Percentiles rank a stretch among this genome's conserved stretches.
These are phyloP conservation scores for Boletus sp. DNA, from an alignment of 768 basidiomycete genomes.

Conservation along the genomic window DNA sequence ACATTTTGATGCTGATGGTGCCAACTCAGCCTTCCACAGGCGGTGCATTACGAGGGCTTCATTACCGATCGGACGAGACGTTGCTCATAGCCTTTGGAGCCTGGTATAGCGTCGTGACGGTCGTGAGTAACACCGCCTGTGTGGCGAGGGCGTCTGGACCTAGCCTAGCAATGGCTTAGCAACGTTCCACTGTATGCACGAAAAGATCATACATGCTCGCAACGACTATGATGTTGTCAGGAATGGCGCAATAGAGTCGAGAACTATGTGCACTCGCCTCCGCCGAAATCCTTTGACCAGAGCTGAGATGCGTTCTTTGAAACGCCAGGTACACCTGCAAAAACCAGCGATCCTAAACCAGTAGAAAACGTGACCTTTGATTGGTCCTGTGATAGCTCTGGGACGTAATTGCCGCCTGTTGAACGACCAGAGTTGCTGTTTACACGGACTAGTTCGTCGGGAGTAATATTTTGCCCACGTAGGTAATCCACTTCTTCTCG, in stretches of 20 bases:
- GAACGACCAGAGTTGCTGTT: not conserved
- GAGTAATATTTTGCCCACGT: slow-evolving; percentile 3
- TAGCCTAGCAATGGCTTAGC: slow-evolving; percentile 13
- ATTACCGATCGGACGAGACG: slow-evolving; percentile 28
- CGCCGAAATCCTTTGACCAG: slow-evolving; percentile 31
- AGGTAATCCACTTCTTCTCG: slow-evolving; percentile 18
- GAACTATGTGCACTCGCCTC: slow-evolving; percentile 11
- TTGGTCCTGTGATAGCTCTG: not conserved
- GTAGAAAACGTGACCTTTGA: slow-evolving; percentile 8
- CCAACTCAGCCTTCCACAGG: not conserved
- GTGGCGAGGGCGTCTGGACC: slow-evolving; percentile 25
- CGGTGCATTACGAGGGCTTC: not conserved
- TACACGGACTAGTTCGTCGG: slow-evolving; percentile 7
- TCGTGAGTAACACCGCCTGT: slow-evolving; percentile 26
- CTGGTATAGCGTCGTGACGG: slow-evolving; percentile 23
- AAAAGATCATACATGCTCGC: slow-evolving; percentile 22
- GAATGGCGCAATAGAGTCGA: not conserved
- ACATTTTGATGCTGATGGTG: slow-evolving; percentile 21
- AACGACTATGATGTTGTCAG: slow-evolving; percentile 14
- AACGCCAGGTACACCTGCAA: slow-evolving; percentile 21
- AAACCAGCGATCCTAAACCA: slow-evolving; percentile 15
- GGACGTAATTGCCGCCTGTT: not conserved
- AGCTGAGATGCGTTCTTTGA: slow-evolving; percentile 26
- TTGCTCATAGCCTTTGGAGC: slow-evolving; percentile 19
- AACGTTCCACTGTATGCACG: not conserved